phyloP scores from a whole-genome alignment of 139 green algal species.

The Chlamydomonas sphaeroides region DNA sequence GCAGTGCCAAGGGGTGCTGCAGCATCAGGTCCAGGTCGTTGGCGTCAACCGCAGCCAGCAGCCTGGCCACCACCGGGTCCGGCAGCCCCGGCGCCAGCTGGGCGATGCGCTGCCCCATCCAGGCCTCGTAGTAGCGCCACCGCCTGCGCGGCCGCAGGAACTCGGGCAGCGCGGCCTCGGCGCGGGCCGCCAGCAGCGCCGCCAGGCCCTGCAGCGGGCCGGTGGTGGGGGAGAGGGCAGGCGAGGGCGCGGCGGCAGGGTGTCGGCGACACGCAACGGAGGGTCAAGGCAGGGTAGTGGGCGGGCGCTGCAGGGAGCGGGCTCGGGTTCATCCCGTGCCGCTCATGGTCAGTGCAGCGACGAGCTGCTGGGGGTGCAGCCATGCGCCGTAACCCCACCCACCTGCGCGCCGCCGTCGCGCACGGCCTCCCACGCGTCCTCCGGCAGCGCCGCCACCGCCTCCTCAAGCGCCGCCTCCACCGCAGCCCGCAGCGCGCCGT shows the following conservation, averaged over 20 bases:
- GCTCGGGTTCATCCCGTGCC: no score
- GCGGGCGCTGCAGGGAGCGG: no score
- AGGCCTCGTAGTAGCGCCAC: conserved; percentile 84
- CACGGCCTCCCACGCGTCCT: conserved; percentile 22
- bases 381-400: no score
- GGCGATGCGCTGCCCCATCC: conserved; percentile 60
- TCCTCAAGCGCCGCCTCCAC: conserved; percentile 8
- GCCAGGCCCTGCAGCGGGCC: conserved; percentile 7
- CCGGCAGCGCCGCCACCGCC: conserved; percentile 7
- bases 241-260: no score
- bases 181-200: neutral
- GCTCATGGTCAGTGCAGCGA: no score
- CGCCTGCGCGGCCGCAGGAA: conserved; percentile 65
- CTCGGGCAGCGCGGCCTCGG: conserved; percentile 55
- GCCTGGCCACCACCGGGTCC: conserved; percentile 76
- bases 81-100: conserved; percentile 50
- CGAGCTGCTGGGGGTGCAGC: no score
- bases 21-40: conserved; percentile 83
- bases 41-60: conserved; percentile 72
- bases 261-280: no score
- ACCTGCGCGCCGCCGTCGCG: conserved; percentile 16
- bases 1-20: conserved; percentile 63
- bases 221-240: neutral
- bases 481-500: neutral
- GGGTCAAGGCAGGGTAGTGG: no score